A percentile compares a stretch with the other conserved stretches of the same genome.
phyloP scores from a whole-genome alignment of 108 stramenopile species.

The Cyclotella kingstonii region DNA sequence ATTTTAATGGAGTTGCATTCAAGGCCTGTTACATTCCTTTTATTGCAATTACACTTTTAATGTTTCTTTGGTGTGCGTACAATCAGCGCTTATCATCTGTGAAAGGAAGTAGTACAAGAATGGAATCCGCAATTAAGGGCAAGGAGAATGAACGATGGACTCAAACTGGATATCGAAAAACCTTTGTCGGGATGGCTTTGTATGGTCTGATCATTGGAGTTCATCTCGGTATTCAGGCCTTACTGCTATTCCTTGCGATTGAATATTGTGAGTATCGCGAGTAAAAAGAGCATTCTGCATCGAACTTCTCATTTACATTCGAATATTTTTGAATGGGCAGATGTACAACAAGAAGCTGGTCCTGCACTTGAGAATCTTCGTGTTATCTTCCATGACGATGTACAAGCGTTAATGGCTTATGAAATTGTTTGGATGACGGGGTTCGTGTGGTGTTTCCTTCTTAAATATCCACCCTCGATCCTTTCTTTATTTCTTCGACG shows the following conservation, averaged over 20 bases:
- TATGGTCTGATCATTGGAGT: constrained; percentile 39
- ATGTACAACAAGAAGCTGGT: constrained; percentile 39
- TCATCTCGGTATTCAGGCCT: constrained; percentile 26
- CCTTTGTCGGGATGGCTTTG: constrained; percentile 42
- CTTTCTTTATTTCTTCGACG: constrained; percentile 44
- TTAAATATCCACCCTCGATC: constrained; percentile 50
- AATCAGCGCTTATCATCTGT: constrained; percentile 51
- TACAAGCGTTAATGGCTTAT: constrained; percentile 55
- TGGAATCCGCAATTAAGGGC: constrained; percentile 1
- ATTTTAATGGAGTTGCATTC: constrained; percentile 39
- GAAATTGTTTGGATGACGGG: constrained; percentile 54
- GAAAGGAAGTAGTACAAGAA: constrained; percentile 16
- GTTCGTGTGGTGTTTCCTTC: constrained; percentile 45
- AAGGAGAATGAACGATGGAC: constrained; percentile 18
- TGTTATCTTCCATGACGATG: constrained; percentile 44
- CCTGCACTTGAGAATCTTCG: constrained; percentile 19
- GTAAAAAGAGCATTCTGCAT: no score
- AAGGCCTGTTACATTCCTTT: constrained; percentile 41
- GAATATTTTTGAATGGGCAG: not conserved
- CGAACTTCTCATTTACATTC: no score
- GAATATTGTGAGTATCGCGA: constrained; percentile 33
- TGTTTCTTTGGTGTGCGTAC: constrained; percentile 52
- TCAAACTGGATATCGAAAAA: constrained; percentile 58
- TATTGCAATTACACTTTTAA: constrained; percentile 22
- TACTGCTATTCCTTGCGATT: constrained; percentile 40